These are phyloP conservation scores for Ustilago loliicola DNA, from an alignment of 1,284 basidiomycete genomes.

Conservation along the genomic window DNA sequence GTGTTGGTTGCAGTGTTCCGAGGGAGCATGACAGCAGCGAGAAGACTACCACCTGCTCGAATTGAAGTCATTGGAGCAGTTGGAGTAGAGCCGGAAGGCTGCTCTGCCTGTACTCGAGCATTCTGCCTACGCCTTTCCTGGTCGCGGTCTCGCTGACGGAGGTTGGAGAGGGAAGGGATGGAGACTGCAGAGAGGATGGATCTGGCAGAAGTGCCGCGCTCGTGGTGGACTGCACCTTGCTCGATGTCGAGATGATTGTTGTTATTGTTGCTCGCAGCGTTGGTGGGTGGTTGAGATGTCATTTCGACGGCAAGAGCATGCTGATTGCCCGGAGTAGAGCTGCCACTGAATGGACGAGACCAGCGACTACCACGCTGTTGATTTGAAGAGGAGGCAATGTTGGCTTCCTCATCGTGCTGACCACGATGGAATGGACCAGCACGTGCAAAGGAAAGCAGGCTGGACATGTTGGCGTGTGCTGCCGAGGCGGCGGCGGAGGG, in stretches of 20 bases:
- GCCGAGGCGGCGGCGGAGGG: not conserved
- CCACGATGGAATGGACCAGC: conserved; percentile 27
- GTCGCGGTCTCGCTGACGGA: conserved; percentile 54
- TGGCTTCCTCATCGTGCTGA: conserved; percentile 30
- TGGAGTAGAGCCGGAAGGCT: not conserved
- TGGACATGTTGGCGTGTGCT: conserved; percentile 23
- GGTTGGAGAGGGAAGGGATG: conserved; percentile 34
- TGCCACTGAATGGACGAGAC: conserved; percentile 25
- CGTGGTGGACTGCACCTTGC: conserved; percentile 31
- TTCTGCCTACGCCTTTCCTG: conserved; percentile 41
- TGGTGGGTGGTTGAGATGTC: conserved; percentile 13
- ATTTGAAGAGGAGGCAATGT: conserved; percentile 14
- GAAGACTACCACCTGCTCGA: conserved; percentile 17
- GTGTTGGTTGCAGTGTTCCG: not conserved
- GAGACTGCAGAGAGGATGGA: conserved; percentile 51
- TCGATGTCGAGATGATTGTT: conserved; percentile 29
- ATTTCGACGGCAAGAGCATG: conserved; percentile 26
- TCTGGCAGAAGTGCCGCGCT: conserved; percentile 40
- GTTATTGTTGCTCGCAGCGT: not conserved
- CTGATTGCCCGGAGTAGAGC: conserved; percentile 12
- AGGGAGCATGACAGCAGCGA: conserved; percentile 26
- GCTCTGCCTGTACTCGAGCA: conserved; percentile 14
- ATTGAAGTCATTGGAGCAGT: conserved; percentile 1
- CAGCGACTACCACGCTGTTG: conserved; percentile 17
- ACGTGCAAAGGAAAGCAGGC: conserved; percentile 31